Evolutionary conservation across 495 filamentous ascomycete genomes (phyloP).

Genomic region (Terfezia claveryi): DNA sequence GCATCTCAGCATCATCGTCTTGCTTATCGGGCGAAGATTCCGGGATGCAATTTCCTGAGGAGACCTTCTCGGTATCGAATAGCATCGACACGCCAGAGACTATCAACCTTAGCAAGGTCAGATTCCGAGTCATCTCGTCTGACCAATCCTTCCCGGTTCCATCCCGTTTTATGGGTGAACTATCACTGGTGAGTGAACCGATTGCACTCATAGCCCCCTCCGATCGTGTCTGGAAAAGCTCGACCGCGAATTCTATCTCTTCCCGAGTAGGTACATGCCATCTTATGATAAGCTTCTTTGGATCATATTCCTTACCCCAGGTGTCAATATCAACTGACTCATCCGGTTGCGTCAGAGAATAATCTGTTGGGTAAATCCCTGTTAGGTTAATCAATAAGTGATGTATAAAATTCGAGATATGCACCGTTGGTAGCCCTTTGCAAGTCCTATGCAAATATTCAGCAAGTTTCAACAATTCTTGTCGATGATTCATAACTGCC

Average conservation of each 20-base stretch:
- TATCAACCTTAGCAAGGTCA: constrained; percentile 64
- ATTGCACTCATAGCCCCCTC: constrained; percentile 45
- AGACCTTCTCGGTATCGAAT: constrained; percentile 47
- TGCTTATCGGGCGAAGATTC: constrained; percentile 24
- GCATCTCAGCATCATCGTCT: constrained; percentile 38
- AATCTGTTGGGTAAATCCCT: constrained; percentile 77
- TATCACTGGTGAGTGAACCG: constrained; percentile 50
- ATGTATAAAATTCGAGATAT: constrained; percentile 93
- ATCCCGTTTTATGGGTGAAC: constrained; percentile 69
- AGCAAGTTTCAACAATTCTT: constrained; percentile 77
- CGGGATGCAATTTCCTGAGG: constrained; percentile 24
- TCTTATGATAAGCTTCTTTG: constrained; percentile 53
- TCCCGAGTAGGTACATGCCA: constrained; percentile 70
- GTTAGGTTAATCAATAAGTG: constrained; percentile 96
- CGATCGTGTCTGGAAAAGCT: constrained; percentile 62
- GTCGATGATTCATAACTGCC: constrained; percentile 65
- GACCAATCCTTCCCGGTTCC: constrained; percentile 97
- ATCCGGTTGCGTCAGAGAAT: constrained; percentile 56
- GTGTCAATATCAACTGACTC: constrained; percentile 16
- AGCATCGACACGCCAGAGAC: constrained; percentile 72
- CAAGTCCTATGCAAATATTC: constrained; percentile 90
- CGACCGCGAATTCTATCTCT: constrained; percentile 72
- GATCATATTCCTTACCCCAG: constrained; percentile 55
- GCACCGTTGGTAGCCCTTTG: constrained; percentile 75
- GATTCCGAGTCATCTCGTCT: constrained; percentile 75